Base-by-base conservation (phyloP, 2,329 filamentous ascomycete species). In the Domatiomyces globalis region DNA sequence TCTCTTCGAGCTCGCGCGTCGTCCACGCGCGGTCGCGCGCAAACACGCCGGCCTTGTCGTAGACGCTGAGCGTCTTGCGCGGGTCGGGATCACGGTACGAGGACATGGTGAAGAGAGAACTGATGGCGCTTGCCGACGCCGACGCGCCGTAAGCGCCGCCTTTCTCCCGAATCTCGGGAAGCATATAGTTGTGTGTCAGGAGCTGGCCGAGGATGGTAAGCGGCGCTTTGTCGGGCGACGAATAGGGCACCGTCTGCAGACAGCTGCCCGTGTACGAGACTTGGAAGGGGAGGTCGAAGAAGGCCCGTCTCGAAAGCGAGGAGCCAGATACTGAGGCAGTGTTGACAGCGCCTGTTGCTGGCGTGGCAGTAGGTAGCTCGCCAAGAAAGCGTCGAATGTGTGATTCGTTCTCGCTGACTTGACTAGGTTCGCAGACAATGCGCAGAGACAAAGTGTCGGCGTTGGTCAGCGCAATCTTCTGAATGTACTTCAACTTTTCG, bases 31-130 rank as follows among this genome's bases (percentile, higher is more conserved):
- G 84, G 59, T 94, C 83, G 9, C 81, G 75, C 0, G 89, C 92
- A 81, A 88, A 95, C 20, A 76, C 72, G 1, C 90, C 92, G 1
- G 87, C 85, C 51, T 84, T 83, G 29, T 77, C 74, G 81, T 95
- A 94, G 54, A 95, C 85, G 51, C 78, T 79, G 58, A 96, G 72
- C 0, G 87, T 90, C 67, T 95, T 95, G 56, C 83, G 75, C 0
- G 92, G 90, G 65, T 96, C 95, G 2, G 92, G 92, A 65, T 98
- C 92, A 49, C 92, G 85, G 74, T 98, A 98, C 45, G 86, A 90
- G 71, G 94, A 95, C 71, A 95, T 94, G 15, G 87, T 87, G 61
- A 98, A 96, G 1, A 94, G 67, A 20, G 89, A 90, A 59, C 87
- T 84, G 6, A 95, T 71, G 0, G 84, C 79, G 20, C 82, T 81